Percentiles rank a stretch among this genome's conserved stretches.
Conservation (phyloP, 768 basidiomycete species). For the Clathrus columnatus region DNA sequence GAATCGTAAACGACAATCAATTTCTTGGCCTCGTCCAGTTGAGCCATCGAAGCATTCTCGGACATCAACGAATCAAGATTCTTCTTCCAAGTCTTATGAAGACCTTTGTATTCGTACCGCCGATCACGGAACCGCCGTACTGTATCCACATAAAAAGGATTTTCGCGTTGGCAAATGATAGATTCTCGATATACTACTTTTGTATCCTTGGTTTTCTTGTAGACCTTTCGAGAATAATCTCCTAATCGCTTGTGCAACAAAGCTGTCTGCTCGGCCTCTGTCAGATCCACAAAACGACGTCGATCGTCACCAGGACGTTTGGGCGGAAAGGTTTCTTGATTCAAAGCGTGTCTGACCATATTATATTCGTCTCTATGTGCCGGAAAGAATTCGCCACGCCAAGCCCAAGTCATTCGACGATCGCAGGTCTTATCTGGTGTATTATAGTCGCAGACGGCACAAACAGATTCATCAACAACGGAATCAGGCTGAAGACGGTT, state of each 20-base stretch:
- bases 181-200: slow-evolving; percentile 89
- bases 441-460: slow-evolving; percentile 98
- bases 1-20: slow-evolving; percentile 99
- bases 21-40: slow-evolving; percentile 95
- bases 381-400: slow-evolving; percentile 98
- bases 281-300: slow-evolving; percentile 76
- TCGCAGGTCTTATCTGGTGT: slow-evolving; percentile 94
- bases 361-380: slow-evolving; percentile 96
- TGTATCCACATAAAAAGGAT: slow-evolving; percentile 98
- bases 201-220: slow-evolving; percentile 97
- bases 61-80: slow-evolving; percentile 69
- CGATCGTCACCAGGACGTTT: slow-evolving; percentile 64
- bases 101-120: slow-evolving; percentile 97
- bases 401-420: slow-evolving; percentile 91
- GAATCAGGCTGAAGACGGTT: slow-evolving; percentile 98
- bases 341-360: slow-evolving; percentile 96
- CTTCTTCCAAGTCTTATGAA: slow-evolving; percentile 99
- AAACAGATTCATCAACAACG: slow-evolving; percentile 91
- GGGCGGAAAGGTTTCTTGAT: slow-evolving; percentile 87
- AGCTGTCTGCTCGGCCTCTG: slow-evolving; percentile 79
- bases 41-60: slow-evolving; percentile 68
- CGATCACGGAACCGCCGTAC: slow-evolving; percentile 95
- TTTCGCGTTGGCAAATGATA: slow-evolving; percentile 95
- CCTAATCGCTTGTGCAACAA: slow-evolving; percentile 93
- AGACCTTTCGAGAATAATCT: slow-evolving; percentile 97